These are phyloP conservation scores for Pilatotrama ljubarskyi DNA, from an alignment of 768 basidiomycete species.

Conservation along the genomic window DNA sequence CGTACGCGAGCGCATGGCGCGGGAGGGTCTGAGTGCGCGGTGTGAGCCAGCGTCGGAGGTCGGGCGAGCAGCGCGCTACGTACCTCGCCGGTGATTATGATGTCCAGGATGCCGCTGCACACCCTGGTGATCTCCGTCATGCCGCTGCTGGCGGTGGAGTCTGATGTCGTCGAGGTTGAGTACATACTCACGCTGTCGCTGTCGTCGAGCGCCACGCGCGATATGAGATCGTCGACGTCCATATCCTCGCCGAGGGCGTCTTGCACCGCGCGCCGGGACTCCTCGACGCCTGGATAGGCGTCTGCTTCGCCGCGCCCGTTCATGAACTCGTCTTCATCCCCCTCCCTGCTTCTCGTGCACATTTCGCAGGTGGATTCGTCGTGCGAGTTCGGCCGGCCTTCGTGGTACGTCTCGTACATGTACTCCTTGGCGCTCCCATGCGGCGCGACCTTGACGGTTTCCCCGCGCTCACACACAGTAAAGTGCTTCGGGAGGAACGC, in stretches of 20 bases:
- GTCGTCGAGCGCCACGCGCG: conserved; percentile 1
- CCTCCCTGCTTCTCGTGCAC: conserved; percentile 11
- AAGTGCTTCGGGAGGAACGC: conserved; percentile 38
- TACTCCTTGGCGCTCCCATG: neutral
- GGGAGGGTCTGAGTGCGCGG: conserved; percentile 45
- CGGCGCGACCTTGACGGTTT: neutral
- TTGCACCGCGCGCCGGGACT: conserved; percentile 1
- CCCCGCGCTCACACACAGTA: neutral
- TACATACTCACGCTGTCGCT: conserved; percentile 9
- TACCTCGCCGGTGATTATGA: conserved; percentile 62
- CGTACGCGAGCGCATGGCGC: conserved; percentile 36
- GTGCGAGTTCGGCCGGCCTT: conserved; percentile 42
- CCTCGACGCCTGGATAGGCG: neutral
- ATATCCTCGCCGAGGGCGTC: conserved; percentile 1
- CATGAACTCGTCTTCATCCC: conserved; percentile 6
- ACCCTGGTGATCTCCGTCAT: neutral
- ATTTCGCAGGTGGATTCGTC: conserved; percentile 39
- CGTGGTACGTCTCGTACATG: conserved; percentile 44
- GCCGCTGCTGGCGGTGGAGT: conserved; percentile 12
- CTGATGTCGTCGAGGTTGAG: conserved; percentile 7
- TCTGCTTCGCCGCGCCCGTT: neutral
- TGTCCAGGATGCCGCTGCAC: conserved; percentile 59
- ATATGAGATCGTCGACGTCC: conserved; percentile 20
- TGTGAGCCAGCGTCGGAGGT: neutral
- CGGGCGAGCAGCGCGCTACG: conserved; percentile 9